Percentiles rank a stretch among this genome's conserved stretches.
phyloP scores from a whole-genome alignment of 345 rosid species.

The Pistacia vera region DNA sequence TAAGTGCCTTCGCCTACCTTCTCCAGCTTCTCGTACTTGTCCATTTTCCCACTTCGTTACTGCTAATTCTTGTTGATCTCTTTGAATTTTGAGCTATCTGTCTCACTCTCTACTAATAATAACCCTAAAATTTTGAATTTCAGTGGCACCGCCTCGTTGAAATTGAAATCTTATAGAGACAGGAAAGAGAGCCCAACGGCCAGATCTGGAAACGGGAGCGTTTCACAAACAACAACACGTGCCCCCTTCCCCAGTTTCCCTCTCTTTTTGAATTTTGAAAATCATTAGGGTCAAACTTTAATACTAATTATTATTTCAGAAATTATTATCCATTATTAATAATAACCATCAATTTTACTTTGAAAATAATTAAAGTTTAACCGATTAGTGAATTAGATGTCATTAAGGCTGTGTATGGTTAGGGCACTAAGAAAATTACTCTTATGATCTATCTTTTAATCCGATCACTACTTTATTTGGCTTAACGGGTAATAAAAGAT shows the following conservation, averaged over 20 bases:
- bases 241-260: background rate
- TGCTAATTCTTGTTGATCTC: too few relatives aligned
- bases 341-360: too few relatives aligned
- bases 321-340: too few relatives aligned
- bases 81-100: background rate
- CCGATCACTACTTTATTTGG: too few relatives aligned
- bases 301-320: too few relatives aligned
- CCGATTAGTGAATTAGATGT: too few relatives aligned
- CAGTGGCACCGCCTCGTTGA: background rate
- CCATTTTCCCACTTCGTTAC: slow-evolving; percentile 42
- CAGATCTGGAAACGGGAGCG: background rate
- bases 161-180: background rate
- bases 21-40: slow-evolving; percentile 95
- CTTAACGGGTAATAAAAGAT: too few relatives aligned
- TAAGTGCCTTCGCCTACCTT: slow-evolving; percentile 97
- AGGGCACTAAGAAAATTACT: too few relatives aligned
- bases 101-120: background rate
- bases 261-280: slow-evolving; percentile 16
- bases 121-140: slow-evolving; percentile 7
- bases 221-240: background rate
- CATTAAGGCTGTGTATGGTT: too few relatives aligned
- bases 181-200: background rate
- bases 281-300: too few relatives aligned
- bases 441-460: too few relatives aligned
- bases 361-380: too few relatives aligned